These are phyloP conservation scores for Barbarea vulgaris DNA, from an alignment of 345 rosid genomes.

Conservation along the genomic window DNA sequence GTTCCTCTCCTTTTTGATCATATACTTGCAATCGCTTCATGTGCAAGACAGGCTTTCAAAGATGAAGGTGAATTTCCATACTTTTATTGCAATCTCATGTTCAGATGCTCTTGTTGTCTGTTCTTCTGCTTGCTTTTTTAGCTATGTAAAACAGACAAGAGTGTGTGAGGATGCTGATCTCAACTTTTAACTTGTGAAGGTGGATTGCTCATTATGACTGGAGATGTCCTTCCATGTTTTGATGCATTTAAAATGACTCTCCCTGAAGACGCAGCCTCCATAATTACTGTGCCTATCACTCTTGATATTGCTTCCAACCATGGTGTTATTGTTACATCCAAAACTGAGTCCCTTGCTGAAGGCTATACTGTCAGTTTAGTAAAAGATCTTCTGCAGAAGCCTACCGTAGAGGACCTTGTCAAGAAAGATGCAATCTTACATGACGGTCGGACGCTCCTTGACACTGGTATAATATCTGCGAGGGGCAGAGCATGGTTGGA, in stretches of 20 bases:
- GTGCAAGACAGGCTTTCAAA: slow-evolving; percentile 81
- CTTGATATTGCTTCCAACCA: slow-evolving; percentile 96
- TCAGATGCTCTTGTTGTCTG: not conserved
- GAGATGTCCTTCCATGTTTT: slow-evolving; percentile 98
- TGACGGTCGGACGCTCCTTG: slow-evolving; percentile 91
- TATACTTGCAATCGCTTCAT: slow-evolving; percentile 92
- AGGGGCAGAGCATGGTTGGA: slow-evolving; percentile 92
- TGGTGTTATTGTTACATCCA: slow-evolving; percentile 86
- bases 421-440: slow-evolving; percentile 73
- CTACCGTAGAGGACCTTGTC: slow-evolving; percentile 68
- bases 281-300: slow-evolving; percentile 90
- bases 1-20: slow-evolving; percentile 96
- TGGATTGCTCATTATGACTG: slow-evolving; percentile 92
- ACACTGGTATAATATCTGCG: slow-evolving; percentile 90
- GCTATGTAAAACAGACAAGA: not conserved
- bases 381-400: slow-evolving; percentile 89
- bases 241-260: slow-evolving; percentile 79
- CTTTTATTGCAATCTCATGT: slow-evolving; percentile 1
- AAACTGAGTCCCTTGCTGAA: slow-evolving; percentile 47
- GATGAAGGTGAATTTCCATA: slow-evolving; percentile 53
- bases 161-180: slow-evolving; percentile 3
- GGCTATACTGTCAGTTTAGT: slow-evolving; percentile 60
- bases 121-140: not conserved
- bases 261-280: slow-evolving; percentile 80
- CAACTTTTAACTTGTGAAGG: slow-evolving; percentile 46